A percentile compares a stretch with the other conserved stretches of the same genome.
Evolutionary conservation across 2,329 filamentous ascomycete species (phyloP).

Genomic region (Penicillium decumbens): DNA sequence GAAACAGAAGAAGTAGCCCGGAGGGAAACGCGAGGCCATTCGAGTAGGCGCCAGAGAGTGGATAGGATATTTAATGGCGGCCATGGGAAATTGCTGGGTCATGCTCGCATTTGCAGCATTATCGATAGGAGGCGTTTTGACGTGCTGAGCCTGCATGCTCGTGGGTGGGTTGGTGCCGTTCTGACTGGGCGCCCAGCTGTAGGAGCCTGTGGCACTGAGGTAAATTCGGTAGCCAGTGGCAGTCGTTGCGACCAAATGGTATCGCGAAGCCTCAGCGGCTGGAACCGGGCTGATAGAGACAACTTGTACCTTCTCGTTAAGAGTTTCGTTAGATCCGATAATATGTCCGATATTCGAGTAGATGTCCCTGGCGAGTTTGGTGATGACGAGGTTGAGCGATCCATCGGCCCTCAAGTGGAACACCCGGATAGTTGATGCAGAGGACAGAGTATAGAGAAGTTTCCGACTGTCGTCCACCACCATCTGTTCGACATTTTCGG

Average conservation of each 20-base stretch:
- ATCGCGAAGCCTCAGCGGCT: conserved; percentile 72
- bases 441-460: conserved; percentile 87
- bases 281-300: conserved; percentile 83
- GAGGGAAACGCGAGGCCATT: conserved; percentile 59
- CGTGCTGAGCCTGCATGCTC: conserved; percentile 96
- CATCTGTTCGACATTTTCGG: conserved; percentile 70
- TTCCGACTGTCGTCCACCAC: conserved; percentile 83
- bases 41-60: conserved; percentile 41
- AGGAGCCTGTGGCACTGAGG: conserved; percentile 78
- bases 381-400: conserved; percentile 52
- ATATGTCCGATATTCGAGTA: conserved; percentile 78
- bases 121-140: conserved; percentile 76
- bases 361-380: conserved; percentile 50
- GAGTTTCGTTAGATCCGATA: conserved; percentile 63
- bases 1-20: conserved; percentile 88
- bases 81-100: conserved; percentile 12
- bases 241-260: conserved; percentile 86
- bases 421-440: conserved; percentile 79
- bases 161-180: conserved; percentile 67
- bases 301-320: conserved; percentile 69
- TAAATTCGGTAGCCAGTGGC: conserved; percentile 87
- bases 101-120: conserved; percentile 23
- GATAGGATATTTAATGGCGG: conserved; percentile 49
- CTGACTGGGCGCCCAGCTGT: conserved; percentile 51
- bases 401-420: conserved; percentile 72